Percentiles rank a stretch among this genome's conserved stretches.
phyloP scores from a whole-genome alignment of 2,329 filamentous ascomycete species.

The Byssoonygena ceratinophila region DNA sequence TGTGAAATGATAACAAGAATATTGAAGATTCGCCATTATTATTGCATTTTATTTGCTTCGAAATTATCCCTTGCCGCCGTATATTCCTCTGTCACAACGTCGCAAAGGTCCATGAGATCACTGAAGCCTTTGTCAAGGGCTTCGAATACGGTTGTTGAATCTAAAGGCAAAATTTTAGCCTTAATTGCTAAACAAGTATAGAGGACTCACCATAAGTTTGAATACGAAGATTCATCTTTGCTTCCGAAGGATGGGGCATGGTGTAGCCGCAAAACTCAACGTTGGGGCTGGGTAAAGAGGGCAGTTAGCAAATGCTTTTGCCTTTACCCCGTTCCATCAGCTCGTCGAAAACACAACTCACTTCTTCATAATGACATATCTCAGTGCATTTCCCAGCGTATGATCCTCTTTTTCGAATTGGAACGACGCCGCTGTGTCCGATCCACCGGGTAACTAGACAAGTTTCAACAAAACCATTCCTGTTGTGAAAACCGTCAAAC shows the following conservation, averaged over 20 bases:
- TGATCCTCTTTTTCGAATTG: constrained; percentile 91
- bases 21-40: neutral
- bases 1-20: too few relatives aligned
- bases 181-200: neutral
- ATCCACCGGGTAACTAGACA: constrained; percentile 66
- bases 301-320: neutral
- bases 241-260: constrained; percentile 90
- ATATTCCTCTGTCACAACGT: constrained; percentile 89
- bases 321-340: neutral
- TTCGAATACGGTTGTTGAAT: constrained; percentile 67
- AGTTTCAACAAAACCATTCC: neutral
- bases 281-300: constrained; percentile 54
- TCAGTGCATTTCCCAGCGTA: constrained; percentile 84
- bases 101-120: constrained; percentile 83
- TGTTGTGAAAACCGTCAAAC: neutral
- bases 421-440: constrained; percentile 80
- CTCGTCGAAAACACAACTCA: constrained; percentile 36
- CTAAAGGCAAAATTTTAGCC: constrained; percentile 36
- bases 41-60: constrained; percentile 26
- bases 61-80: constrained; percentile 56
- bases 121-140: constrained; percentile 82
- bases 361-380: constrained; percentile 99
- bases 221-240: constrained; percentile 93
- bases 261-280: constrained; percentile 98
- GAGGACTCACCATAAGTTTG: constrained; percentile 78